Percentiles rank a stretch among this genome's conserved stretches.
phyloP scores from a whole-genome alignment of 2,329 filamentous ascomycete species.

The Ramularia endophylla region DNA sequence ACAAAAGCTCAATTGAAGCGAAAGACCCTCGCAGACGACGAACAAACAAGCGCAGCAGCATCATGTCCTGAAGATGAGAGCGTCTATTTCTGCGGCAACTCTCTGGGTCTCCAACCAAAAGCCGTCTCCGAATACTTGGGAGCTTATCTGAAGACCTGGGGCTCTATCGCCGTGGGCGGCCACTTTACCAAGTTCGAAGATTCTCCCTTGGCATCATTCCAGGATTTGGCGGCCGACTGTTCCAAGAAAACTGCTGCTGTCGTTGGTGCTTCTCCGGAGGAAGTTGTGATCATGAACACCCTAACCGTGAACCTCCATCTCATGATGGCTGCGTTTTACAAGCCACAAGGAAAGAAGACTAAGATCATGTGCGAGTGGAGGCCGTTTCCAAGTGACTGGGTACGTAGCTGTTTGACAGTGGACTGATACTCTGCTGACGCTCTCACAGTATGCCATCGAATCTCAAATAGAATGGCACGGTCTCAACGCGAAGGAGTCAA shows the following conservation, averaged over 20 bases:
- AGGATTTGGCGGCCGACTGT: conserved; percentile 71
- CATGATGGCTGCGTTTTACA: conserved; percentile 81
- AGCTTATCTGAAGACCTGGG: conserved; percentile 75
- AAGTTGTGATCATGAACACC: conserved; percentile 84
- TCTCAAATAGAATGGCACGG: conserved; percentile 71
- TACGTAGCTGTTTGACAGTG: conserved; percentile 34
- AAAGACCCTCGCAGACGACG: conserved; percentile 43
- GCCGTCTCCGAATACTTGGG: conserved; percentile 59
- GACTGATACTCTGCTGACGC: not conserved
- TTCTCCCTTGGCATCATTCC: conserved; percentile 64
- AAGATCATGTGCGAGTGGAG: conserved; percentile 85
- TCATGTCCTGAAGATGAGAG: conserved; percentile 36
- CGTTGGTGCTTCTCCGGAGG: conserved; percentile 64
- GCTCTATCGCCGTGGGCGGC: conserved; percentile 75
- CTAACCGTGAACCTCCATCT: conserved; percentile 76
- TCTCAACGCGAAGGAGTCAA: conserved; percentile 58
- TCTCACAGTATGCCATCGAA: conserved; percentile 67
- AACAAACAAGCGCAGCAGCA: conserved; percentile 13
- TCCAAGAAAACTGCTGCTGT: conserved; percentile 63
- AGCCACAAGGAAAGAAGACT: conserved; percentile 57
- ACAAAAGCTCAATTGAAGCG: conserved; percentile 65
- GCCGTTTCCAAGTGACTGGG: conserved; percentile 82
- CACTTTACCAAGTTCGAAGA: conserved; percentile 52
- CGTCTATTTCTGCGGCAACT: conserved; percentile 87
- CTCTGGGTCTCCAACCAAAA: conserved; percentile 75